Evolutionary conservation across 176 grass and related monocot genomes (phyloP).

Genomic region (Zizania latifolia): DNA sequence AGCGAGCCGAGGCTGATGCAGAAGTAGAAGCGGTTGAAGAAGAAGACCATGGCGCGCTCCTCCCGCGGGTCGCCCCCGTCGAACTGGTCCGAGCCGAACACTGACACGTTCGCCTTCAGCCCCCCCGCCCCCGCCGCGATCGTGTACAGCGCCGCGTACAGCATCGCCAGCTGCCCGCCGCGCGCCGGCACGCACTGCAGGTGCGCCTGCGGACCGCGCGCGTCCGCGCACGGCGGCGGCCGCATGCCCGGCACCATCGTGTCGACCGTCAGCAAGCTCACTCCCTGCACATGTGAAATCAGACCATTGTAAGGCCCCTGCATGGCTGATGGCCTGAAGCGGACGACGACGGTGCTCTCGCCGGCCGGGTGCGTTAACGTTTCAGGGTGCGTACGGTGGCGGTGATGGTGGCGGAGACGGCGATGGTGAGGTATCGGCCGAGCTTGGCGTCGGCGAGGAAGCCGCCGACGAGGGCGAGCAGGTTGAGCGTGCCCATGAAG

Average conservation of each 20-base stretch:
- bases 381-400: constrained; percentile 33
- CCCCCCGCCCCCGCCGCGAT: constrained; percentile 48
- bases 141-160: constrained; percentile 69
- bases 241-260: constrained; percentile 42
- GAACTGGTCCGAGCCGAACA: constrained; percentile 79
- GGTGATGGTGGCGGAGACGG: constrained; percentile 19
- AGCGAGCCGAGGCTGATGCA: constrained; percentile 63
- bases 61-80: constrained; percentile 51
- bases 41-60: constrained; percentile 59
- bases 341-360: too few species aligned
- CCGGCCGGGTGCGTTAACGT: too few species aligned
- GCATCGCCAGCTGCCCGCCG: constrained; percentile 48
- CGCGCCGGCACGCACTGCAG: constrained; percentile 33
- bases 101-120: constrained; percentile 56
- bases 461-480: constrained; percentile 56
- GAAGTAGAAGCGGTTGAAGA: constrained; percentile 89
- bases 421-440: constrained; percentile 49
- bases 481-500: constrained; percentile 68
- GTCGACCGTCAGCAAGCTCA: constrained; percentile 46
- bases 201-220: background rate
- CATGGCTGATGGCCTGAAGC: too few species aligned
- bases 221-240: constrained; percentile 43
- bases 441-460: constrained; percentile 60
- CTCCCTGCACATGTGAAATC: constrained; percentile 21
- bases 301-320: background rate